Base-by-base conservation (phyloP, 2,329 filamentous ascomycete genomes). In the Aspergillus cejpii region DNA sequence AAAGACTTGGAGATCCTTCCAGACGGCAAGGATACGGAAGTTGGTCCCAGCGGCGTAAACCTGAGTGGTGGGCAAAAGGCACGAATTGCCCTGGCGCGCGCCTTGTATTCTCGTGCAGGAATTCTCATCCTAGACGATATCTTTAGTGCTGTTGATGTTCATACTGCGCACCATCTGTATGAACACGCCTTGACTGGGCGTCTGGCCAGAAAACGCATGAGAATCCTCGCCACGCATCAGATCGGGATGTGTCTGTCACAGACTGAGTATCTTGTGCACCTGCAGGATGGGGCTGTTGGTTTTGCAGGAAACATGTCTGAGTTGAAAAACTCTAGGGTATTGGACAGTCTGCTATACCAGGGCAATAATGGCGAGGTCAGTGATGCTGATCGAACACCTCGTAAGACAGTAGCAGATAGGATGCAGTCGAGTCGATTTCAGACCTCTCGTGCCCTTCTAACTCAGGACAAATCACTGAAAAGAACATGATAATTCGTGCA, bases 41-140 rank as follows among this genome's bases (percentile, higher is more conserved):
- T 91, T 42, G 87, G 86, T 8, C 83, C 84, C 6, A 87, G 88
- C 49, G 87, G 87, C 5, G 85, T 90, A 55, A 88, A 89, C 53
- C 71, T 91, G n/a, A 87, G 83, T 49, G 87, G 87, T 47, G 87
- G 87, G 0, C 87, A 92, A 64, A 83, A 85, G 60, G 88, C 85
- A 82, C 78, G 86, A 39, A 76, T 91, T 31, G 85, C 84, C 1
- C 78, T 91, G 54, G 86, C 86, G 5, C 74, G 86, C 39, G 85
- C 86, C 1, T 71, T 91, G 12, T 91, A 91, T 64, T 88, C 85
- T 5, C 75, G 85, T 14, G 84, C 84, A 1, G 80, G 82, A 2
- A 81, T 88, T 51, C 70, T 91, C 5, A 72, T 91, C 15, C 71
- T 90, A 49, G 87, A 91, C 61, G 87, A 91, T 59, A 84, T 90